phyloP scores from a whole-genome alignment of 179 eudicot species.

The Dionaea muscipula region DNA sequence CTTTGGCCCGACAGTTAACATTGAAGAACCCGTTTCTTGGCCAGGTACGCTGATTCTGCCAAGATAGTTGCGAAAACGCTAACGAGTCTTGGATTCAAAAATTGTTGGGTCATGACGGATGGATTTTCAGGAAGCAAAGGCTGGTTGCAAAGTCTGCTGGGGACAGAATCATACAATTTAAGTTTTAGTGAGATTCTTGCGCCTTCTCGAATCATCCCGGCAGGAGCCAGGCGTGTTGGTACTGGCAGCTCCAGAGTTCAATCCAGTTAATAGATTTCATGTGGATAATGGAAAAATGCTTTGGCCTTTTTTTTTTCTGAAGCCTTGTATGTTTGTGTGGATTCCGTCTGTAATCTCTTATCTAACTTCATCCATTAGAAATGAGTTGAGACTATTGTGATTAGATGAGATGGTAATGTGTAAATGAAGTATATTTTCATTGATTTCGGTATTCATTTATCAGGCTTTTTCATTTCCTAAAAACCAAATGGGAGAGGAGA shows the following conservation, averaged over 20 bases:
- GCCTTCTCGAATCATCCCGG: conserved; percentile 61
- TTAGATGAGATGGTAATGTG: no score
- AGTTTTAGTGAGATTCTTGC: conserved; percentile 59
- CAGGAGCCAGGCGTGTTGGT: conserved; percentile 43
- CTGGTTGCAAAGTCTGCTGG: conserved; percentile 78
- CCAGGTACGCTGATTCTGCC: conserved; percentile 78
- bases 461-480: no score
- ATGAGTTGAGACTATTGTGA: no score
- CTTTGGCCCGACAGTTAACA: no score
- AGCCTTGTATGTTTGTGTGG: no score
- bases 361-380: no score
- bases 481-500: no score
- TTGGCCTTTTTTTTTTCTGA: no score
- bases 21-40: neutral
- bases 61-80: conserved; percentile 70
- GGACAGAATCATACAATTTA: conserved; percentile 58
- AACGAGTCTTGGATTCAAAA: conserved; percentile 67
- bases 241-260: conserved; percentile 38
- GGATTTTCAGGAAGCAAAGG: conserved; percentile 90
- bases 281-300: no score
- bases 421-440: no score
- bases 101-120: conserved; percentile 63
- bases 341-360: no score
- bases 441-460: no score
- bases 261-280: conserved; percentile 26